These are phyloP conservation scores for Diaporthe sp. DNA, from an alignment of 2,329 filamentous ascomycete genomes.

Conservation along the genomic window DNA sequence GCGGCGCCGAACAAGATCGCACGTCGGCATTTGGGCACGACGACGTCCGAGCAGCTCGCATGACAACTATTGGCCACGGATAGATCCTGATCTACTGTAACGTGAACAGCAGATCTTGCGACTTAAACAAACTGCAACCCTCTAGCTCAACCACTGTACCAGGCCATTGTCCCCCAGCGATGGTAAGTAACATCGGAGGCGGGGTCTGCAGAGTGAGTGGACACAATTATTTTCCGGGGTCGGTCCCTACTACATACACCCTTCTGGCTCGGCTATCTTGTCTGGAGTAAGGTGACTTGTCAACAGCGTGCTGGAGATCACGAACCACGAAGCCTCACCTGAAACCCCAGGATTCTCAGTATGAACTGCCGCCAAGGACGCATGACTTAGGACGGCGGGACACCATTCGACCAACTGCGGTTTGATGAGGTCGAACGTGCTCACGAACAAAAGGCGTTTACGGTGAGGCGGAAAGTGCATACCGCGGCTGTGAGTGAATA, in stretches of 20 bases:
- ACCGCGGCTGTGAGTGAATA: constrained; percentile 17
- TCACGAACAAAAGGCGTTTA: neutral
- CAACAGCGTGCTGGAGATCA: neutral
- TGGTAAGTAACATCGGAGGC: neutral
- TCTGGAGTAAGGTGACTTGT: neutral
- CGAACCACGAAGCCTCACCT: neutral
- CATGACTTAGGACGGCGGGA: neutral
- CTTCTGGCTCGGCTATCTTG: constrained; percentile 1
- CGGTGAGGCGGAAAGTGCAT: neutral
- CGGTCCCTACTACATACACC: neutral
- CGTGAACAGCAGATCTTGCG: neutral
- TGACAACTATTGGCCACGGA: too few species aligned
- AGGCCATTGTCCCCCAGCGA: too few species aligned
- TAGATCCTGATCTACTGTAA: neutral
- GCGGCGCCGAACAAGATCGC: too few species aligned
- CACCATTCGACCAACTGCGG: neutral
- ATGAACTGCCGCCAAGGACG: neutral
- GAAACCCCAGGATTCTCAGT: neutral
- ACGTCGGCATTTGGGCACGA: too few species aligned
- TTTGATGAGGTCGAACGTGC: neutral
- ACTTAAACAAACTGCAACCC: neutral
- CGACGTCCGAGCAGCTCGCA: neutral
- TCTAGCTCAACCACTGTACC: too few species aligned
- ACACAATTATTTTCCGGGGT: neutral
- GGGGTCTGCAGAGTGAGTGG: neutral